Base-by-base conservation (phyloP, 371 early-diverging fungal genomes). In the Mortierella sp. region DNA sequence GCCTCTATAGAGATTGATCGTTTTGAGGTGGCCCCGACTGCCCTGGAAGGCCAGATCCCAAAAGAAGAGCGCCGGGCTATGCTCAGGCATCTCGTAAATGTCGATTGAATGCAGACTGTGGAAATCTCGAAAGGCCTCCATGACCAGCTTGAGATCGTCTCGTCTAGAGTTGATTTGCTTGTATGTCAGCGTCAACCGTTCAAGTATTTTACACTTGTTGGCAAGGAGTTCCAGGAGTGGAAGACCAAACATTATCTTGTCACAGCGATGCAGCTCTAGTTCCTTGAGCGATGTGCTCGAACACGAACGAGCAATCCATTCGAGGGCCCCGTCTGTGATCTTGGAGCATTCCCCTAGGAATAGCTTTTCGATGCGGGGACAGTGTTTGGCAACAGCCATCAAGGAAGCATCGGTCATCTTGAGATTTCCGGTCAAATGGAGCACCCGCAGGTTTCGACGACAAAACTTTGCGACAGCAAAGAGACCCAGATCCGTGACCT, bases 121-220 rank as follows among this genome's bases (percentile, higher is more conserved):
- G 54, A 84, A 84, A 63, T 84, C 63, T 0, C 85, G 85, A 52
- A 84, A 84, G 44, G 85, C 85, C 34, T 84, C 85, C 85, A 84
- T 84, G 26, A 84, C 85, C 63, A 84, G 57, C 58, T 84, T 84
- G 55, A 84, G 82, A 70, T 84, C 85, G 26, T 84, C 85, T n/a
- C 85, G 73, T 34, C 71, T 73, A 1, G 85, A 78, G 52, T 84
- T 84, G 79, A 84, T 84, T 77, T 84, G 85, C 52, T 81, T 84
- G 77, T 84, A 84, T 11, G 77, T 74, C 26, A 84, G 74, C 8
- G 85, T 79, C 47, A 84, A n/a, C 28, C 85, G 81, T 26, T 84
- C 76, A 21, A 84, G 78, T 48, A 84, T 72, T 24, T 68, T 54
- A 28, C 81, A 84, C 57, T 79, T 76, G 31, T 47, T 70, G 4